phyloP scores from a whole-genome alignment of 1,139 yeast genomes.

The Candida dubliniensis region DNA sequence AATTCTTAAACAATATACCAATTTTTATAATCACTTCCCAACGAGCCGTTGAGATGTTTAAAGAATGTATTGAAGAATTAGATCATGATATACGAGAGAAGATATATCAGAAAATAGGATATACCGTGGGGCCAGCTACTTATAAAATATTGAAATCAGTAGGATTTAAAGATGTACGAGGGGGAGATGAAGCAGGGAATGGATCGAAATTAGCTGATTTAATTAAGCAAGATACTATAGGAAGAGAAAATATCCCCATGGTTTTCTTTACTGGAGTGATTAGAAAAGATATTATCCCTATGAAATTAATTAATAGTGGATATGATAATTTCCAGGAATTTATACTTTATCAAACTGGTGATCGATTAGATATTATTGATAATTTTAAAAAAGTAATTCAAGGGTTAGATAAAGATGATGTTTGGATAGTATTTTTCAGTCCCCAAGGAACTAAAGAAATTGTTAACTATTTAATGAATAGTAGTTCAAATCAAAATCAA shows the following conservation, averaged over 20 bases:
- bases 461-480: conserved; percentile 40
- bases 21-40: conserved; percentile 82
- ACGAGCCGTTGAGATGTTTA: conserved; percentile 82
- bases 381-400: conserved; percentile 28
- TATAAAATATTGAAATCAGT: conserved; percentile 53
- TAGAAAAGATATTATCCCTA: conserved; percentile 79
- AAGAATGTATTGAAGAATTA: conserved; percentile 39
- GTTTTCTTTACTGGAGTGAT: conserved; percentile 86
- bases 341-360: conserved; percentile 68
- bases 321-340: conserved; percentile 54
- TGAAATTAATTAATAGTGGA: conserved; percentile 46
- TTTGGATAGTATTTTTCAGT: conserved; percentile 85
- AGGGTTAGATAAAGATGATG: conserved; percentile 13
- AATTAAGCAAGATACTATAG: conserved; percentile 38
- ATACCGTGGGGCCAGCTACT: conserved; percentile 94
- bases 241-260: conserved; percentile 26
- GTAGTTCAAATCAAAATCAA: background rate
- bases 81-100: conserved; percentile 15
- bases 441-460: conserved; percentile 82
- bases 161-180: conserved; percentile 70
- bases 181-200: conserved; percentile 80
- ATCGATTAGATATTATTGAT: conserved; percentile 44
- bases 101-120: conserved; percentile 55
- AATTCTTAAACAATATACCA: conserved; percentile 34
- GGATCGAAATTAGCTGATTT: conserved; percentile 69